Percentiles rank a stretch among this genome's conserved stretches.
Evolutionary conservation across 345 rosid genomes (phyloP).

Genomic region (Rubroshorea leprosula): DNA sequence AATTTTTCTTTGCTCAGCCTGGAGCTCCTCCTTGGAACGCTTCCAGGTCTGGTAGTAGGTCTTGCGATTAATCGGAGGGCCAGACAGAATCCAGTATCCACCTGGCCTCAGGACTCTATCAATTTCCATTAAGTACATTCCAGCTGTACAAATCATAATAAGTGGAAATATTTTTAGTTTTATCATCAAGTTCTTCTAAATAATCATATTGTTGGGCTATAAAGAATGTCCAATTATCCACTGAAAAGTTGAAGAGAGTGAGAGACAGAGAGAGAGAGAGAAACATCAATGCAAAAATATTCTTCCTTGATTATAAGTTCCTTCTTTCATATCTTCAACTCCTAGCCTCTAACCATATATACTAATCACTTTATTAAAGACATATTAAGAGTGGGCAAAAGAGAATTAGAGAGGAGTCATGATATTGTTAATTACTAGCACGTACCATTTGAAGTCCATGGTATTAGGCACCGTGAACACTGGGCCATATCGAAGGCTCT

Average conservation of each 20-base stretch:
- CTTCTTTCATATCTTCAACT: too few species aligned
- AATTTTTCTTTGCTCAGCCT: slow-evolving; percentile 35
- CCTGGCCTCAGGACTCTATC: slow-evolving; percentile 35
- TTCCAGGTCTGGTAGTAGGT: slow-evolving; percentile 38
- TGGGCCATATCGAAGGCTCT: slow-evolving; percentile 95
- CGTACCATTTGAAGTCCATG: slow-evolving; percentile 85
- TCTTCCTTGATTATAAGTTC: too few species aligned
- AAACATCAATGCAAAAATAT: too few species aligned
- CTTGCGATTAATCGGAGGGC: slow-evolving; percentile 52
- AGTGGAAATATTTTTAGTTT: neutral
- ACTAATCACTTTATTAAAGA: too few species aligned
- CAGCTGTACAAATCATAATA: slow-evolving; percentile 21
- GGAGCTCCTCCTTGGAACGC: slow-evolving; percentile 29
- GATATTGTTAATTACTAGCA: slow-evolving; percentile 20
- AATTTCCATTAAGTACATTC: slow-evolving; percentile 38
- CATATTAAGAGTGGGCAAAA: too few species aligned
- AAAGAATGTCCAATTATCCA: too few species aligned
- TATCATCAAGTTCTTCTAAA: too few species aligned
- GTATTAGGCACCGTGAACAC: slow-evolving; percentile 97
- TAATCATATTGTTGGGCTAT: too few species aligned
- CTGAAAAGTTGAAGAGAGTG: too few species aligned
- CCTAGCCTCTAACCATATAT: too few species aligned
- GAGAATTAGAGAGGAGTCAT: too few species aligned
- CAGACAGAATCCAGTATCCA: slow-evolving; percentile 59
- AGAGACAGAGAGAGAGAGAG: too few species aligned